These are phyloP conservation scores for Aspergillus fructus DNA, from an alignment of 2,329 filamentous ascomycete genomes.

Conservation along the genomic window DNA sequence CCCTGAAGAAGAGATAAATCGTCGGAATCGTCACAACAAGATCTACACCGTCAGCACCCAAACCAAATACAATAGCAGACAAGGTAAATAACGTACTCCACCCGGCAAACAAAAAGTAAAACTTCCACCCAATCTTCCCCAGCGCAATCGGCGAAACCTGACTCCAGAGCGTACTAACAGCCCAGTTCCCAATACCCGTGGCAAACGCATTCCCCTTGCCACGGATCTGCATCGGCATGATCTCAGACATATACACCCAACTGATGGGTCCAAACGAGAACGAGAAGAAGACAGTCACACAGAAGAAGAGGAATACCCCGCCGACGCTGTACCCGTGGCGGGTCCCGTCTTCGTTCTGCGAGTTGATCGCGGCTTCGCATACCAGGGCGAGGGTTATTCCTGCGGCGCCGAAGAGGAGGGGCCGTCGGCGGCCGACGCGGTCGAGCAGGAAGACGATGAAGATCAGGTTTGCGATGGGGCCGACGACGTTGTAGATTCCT, in stretches of 20 bases:
- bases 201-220: constrained; percentile 59
- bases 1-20: constrained; percentile 54
- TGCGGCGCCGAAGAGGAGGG: constrained; percentile 54
- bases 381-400: constrained; percentile 58
- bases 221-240: constrained; percentile 66
- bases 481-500: constrained; percentile 61
- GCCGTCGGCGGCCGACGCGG: constrained; percentile 52
- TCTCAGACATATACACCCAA: constrained; percentile 63
- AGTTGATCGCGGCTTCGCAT: constrained; percentile 61
- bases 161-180: constrained; percentile 59
- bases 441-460: constrained; percentile 61
- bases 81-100: constrained; percentile 39
- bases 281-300: constrained; percentile 60
- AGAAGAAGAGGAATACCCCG: constrained; percentile 67
- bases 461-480: constrained; percentile 40
- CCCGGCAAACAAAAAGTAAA: constrained; percentile 59
- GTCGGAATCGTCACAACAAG: constrained; percentile 41
- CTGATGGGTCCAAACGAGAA: constrained; percentile 56
- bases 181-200: constrained; percentile 59
- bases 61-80: no score
- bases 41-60: constrained; percentile 23
- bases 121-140: constrained; percentile 51
- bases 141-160: constrained; percentile 58
- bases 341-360: constrained; percentile 45
- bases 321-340: constrained; percentile 54